Evolutionary conservation across 768 basidiomycete genomes (phyloP), one percentile per base, ranked within the genome.

Genomic region (Guyanaporus albipodus): DNA sequence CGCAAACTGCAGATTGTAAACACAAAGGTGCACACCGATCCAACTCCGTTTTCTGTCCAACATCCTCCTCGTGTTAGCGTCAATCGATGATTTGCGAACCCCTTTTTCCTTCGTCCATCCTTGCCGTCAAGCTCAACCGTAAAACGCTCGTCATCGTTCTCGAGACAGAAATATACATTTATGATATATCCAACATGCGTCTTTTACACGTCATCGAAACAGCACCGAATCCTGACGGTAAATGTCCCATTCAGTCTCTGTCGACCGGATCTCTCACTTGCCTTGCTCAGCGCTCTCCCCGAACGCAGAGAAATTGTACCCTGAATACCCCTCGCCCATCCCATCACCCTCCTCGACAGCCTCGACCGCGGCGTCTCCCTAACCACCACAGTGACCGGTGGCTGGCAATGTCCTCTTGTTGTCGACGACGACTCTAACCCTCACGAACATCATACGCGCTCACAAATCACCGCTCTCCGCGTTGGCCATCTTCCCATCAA

Each of bases 21-120:
- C 64, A 99, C 96, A 12, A 99, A 99, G 79, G 94, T 91, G 17
- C 15, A 10, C 2, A 5, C 22, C 6, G 21, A 19, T 26, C 37
- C 45, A 27, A 21, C 52, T 33, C 52, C 33, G 23, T 28, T 32
- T 21, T 50, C 39, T n/a, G 44, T 39, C 28, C 4, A 10, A 34
- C 26, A 9, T 29, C 12, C 27, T 23, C 24, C n/a, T 31, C 24
- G 8, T 31, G 4, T 6, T 60, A 95, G 91, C 85, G 96, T 21
- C 92, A 97, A 78, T 93, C 90, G 19, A 94, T 94, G 76, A 99
- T 99, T 47, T 98, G 96, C 80, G 96, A 99, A 62, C 82, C 98
- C 15, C 79, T 96, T 6, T 99, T 99, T 65, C 96, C 96, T 1
- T 93, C 92, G 1, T 91, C 91, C 4, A 94, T 99, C 44, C 82